A percentile compares a stretch with the other conserved stretches of the same genome.
These are phyloP conservation scores for Huiozyma naganishii DNA, from an alignment of 805 yeast genomes.

Conservation along the genomic window DNA sequence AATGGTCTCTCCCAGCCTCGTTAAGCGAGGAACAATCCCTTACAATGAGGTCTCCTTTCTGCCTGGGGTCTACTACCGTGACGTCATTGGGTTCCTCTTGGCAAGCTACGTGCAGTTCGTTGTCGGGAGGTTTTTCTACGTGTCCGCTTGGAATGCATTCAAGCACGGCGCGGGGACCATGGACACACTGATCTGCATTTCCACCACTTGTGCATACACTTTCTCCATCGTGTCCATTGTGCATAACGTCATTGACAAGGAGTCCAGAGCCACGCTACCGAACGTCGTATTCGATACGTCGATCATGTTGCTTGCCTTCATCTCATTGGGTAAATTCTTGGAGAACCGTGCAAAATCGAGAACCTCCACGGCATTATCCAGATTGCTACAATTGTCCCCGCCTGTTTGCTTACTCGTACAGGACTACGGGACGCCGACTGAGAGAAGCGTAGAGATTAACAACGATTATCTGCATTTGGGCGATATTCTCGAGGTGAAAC, in stretches of 20 bases:
- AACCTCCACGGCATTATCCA: constrained; percentile 80
- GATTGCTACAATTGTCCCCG: constrained; percentile 72
- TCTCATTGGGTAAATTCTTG: constrained; percentile 80
- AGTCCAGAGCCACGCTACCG: constrained; percentile 34
- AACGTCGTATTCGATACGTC: constrained; percentile 76
- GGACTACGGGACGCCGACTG: constrained; percentile 3
- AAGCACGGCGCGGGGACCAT: constrained; percentile 69
- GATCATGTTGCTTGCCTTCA: constrained; percentile 73
- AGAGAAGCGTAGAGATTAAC: constrained; percentile 32
- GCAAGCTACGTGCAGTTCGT: constrained; percentile 51
- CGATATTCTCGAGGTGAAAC: constrained; percentile 68
- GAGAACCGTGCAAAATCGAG: constrained; percentile 91
- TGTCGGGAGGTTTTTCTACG: constrained; percentile 60
- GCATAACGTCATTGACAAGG: constrained; percentile 30
- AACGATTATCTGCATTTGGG: constrained; percentile 67
- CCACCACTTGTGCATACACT: constrained; percentile 67
- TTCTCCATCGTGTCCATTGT: constrained; percentile 62
- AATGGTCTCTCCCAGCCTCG: constrained; percentile 21
- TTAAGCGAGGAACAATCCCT: constrained; percentile 27
- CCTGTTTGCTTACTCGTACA: constrained; percentile 53
- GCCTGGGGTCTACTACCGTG: constrained; percentile 21
- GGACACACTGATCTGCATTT: constrained; percentile 82
- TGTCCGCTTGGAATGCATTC: constrained; percentile 53
- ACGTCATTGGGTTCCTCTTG: constrained; percentile 53
- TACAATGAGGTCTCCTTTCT: constrained; percentile 12